Evolutionary conservation across 2,329 filamentous ascomycete genomes (phyloP).

Genomic region (Ophiostoma novo-ulmi): DNA sequence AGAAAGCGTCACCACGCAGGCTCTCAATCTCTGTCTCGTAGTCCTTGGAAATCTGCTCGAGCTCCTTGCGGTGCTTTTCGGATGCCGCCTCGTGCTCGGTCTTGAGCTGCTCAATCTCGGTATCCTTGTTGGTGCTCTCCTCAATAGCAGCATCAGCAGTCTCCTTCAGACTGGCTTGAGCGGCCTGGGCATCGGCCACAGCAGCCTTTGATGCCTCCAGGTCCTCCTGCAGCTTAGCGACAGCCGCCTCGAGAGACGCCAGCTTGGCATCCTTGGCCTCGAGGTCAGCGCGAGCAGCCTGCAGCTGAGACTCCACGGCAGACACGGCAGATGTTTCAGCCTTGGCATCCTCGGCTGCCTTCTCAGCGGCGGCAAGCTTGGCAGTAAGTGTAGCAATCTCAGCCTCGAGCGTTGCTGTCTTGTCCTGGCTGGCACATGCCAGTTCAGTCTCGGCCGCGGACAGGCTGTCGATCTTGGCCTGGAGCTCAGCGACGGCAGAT

Average conservation of each 20-base stretch:
- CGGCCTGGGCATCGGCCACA: slow-evolving; percentile 41
- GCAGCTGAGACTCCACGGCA: slow-evolving; percentile 43
- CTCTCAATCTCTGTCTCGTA: slow-evolving; percentile 62
- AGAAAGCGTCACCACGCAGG: slow-evolving; percentile 57
- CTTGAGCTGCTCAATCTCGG: slow-evolving; percentile 48
- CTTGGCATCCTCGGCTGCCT: slow-evolving; percentile 41
- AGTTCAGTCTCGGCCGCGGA: slow-evolving; percentile 44
- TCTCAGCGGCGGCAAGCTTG: slow-evolving; percentile 45
- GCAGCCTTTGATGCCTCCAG: slow-evolving; percentile 39
- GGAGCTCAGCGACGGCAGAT: slow-evolving; percentile 43
- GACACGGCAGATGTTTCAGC: slow-evolving; percentile 36
- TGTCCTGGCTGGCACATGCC: slow-evolving; percentile 43
- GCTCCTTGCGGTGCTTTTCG: slow-evolving; percentile 52
- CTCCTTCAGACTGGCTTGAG: slow-evolving; percentile 15
- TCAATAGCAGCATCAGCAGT: slow-evolving; percentile 43
- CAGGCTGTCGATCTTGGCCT: slow-evolving; percentile 53
- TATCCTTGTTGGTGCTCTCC: slow-evolving; percentile 44
- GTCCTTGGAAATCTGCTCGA: slow-evolving; percentile 55
- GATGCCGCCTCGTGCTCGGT: slow-evolving; percentile 40
- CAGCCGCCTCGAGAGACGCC: slow-evolving; percentile 41
- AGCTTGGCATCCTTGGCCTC: slow-evolving; percentile 41
- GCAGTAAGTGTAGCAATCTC: slow-evolving; percentile 49
- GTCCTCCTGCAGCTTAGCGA: slow-evolving; percentile 33
- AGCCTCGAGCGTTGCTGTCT: slow-evolving; percentile 48
- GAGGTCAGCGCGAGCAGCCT: slow-evolving; percentile 44